Conservation (phyloP, 2,329 filamentous ascomycete genomes). For the Cordyceps farinosa region DNA sequence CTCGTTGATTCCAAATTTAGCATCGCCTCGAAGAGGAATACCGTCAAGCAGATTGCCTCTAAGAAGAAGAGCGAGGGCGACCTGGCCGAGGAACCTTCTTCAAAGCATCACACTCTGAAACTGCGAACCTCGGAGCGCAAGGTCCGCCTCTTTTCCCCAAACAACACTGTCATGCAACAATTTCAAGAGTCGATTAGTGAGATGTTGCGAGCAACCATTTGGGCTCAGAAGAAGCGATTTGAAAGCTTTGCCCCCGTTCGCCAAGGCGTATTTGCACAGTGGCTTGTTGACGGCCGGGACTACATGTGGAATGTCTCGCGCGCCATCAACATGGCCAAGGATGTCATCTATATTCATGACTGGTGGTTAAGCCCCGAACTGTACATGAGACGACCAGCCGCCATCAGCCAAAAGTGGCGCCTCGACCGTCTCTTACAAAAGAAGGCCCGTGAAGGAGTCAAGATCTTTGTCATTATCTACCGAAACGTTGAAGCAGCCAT, state of each 20-base stretch:
- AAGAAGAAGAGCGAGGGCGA: conserved; percentile 57
- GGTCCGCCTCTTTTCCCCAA: conserved; percentile 84
- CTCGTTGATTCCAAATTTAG: conserved; percentile 88
- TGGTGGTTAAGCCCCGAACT: conserved; percentile 98
- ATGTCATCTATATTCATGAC: conserved; percentile 98
- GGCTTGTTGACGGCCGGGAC: conserved; percentile 93
- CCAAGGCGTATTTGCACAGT: conserved; percentile 83
- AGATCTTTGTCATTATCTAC: conserved; percentile 97
- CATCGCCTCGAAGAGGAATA: conserved; percentile 69
- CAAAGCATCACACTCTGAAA: conserved; percentile 78
- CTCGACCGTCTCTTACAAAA: conserved; percentile 88
- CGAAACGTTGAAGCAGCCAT: conserved; percentile 96
- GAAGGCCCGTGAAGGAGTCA: conserved; percentile 92
- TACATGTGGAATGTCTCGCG: conserved; percentile 99
- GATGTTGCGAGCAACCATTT: conserved; percentile 79
- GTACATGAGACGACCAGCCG: conserved; percentile 89
- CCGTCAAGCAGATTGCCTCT: conserved; percentile 49
- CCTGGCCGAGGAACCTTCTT: conserved; percentile 35
- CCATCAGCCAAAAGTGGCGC: conserved; percentile 97
- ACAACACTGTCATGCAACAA: conserved; percentile 82
- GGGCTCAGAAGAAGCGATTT: conserved; percentile 81
- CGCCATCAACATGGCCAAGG: conserved; percentile 93
- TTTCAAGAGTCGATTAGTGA: conserved; percentile 89
- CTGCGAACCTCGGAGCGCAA: conserved; percentile 90
- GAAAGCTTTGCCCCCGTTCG: conserved; percentile 91